These are phyloP conservation scores for Sordariomycetes sp. DNA, from an alignment of 2,329 filamentous ascomycete genomes.

Conservation along the genomic window DNA sequence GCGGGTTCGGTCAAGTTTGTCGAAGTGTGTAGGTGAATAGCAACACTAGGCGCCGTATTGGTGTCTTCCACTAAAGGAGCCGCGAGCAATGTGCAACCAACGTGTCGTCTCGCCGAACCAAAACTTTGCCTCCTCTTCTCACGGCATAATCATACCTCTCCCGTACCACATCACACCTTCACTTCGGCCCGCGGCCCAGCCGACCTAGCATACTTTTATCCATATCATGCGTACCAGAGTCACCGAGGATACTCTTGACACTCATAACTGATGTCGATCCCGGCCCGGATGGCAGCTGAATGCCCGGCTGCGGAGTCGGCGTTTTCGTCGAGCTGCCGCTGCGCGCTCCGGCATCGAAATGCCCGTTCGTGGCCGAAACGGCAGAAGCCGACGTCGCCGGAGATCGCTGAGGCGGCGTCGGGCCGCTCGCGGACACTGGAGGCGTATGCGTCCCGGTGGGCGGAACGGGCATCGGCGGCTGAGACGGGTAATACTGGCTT, in stretches of 20 bases:
- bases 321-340: neutral
- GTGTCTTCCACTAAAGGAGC: neutral
- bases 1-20: neutral
- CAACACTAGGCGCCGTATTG: neutral
- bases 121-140: neutral
- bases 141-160: neutral
- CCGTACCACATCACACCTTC: neutral
- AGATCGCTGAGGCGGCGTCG: constrained; percentile 5
- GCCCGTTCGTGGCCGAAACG: neutral
- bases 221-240: neutral
- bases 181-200: neutral
- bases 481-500: constrained; percentile 26
- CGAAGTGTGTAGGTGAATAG: neutral
- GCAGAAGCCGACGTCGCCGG: neutral
- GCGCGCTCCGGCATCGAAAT: too few species aligned
- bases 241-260: neutral
- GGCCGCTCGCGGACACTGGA: neutral
- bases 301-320: neutral
- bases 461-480: constrained; percentile 11
- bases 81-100: neutral
- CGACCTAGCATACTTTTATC: constrained; percentile 1
- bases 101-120: neutral
- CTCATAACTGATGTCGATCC: constrained; percentile 1
- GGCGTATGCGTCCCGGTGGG: constrained; percentile 1
- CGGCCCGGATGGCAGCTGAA: neutral